Evolutionary conservation across 2,329 filamentous ascomycete species (phyloP), one percentile per base, ranked within the genome.

Genomic region (Monosporascus sp.): DNA sequence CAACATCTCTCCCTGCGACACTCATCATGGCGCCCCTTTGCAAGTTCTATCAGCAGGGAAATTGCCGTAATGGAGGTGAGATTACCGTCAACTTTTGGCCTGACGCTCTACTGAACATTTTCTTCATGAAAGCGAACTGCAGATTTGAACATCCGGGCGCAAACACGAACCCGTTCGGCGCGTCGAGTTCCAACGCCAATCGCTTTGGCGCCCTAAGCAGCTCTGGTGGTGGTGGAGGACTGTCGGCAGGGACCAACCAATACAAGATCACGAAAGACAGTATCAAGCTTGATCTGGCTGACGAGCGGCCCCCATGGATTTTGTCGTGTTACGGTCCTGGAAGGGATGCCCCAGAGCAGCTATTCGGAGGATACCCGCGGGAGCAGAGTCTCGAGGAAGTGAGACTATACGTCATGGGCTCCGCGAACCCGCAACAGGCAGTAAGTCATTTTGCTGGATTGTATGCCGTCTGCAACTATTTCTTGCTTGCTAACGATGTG

Each of bases 321-420:
- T 79, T 97, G 24, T 96, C 92, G 1, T 81, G 87, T 22, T 97
- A 96, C 69, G 89, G 86, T 0, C 91, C 92, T 0, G 88, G 87
- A 4, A 80, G 77, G 63, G 82, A 91, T 61, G 84, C 88, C 1
- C 92, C 92, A 0, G 83, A 84, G 19, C 91, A 96, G 70, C 78
- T 97, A 1, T 92, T 96, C 63, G 91, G 91, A 50, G 91, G 91
- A 1, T 79, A 78, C 45, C 78, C 82, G 6, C 81, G 91, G 19
- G 93, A 97, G 69, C 87, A 91, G 68, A 96, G 91, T 64, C 87
- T 88, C 41, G 93, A 97, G 69, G 93, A 97, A 71, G 81, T 96
- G 67, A 82, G 91, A 49, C 67, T 92, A 22, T 86, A 91, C 65
- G 92, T 93, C 65, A 75, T 85, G 63, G 64, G 56, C 26, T 59